Base-by-base conservation (phyloP, 2,329 filamentous ascomycete species). In the Aureobasidium sp. region DNA sequence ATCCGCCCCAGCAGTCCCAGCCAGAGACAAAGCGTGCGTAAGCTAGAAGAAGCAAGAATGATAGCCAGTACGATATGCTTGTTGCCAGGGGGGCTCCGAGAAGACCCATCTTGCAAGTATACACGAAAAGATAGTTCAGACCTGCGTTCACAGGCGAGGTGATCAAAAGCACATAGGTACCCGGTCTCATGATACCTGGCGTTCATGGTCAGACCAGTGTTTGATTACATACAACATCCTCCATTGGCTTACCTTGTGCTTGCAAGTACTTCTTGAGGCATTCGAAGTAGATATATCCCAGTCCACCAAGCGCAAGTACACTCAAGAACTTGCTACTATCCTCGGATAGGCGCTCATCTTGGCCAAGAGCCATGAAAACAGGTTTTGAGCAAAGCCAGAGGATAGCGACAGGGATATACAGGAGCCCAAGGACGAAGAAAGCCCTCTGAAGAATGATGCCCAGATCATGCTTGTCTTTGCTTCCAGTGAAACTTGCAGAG, bases 211-310 rank as follows among this genome's bases (percentile, higher is more conserved):
- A 20, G 20, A 20, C 20, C 20, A 71, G 47, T 34, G 10, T 10
- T 47, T 17, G 10, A 12, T 26, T 9, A 3, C n/a, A 3, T 5
- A n/a, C 48, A 37, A 8, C 5, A 20, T 12, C 5, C 3, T 37
- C 34, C 12, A 15, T 37, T 10, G 10, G 36, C 70, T 23, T 72
- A 82, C 80, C 80, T 74, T 86, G 79, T 6, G 80, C 80, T 69
- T 82, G 80, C n/a, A 84, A 72, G 64, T 79, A 83, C 67, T 83
- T 84, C 72, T 84, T 84, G 82, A 91, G 84, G 6, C 85, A 81
- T 74, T 95, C 90, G 64, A 96, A 96, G 76, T 89, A 95, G 44
- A 96, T 85, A 68, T 96, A 96, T 0, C 91, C 91, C 41, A 96
- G 75, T 0, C 91, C 91, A 0, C 91, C 91, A 0, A 91, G 91